These are phyloP conservation scores for Sporothrix schenckii DNA, from an alignment of 2,329 filamentous ascomycete genomes.

Conservation along the genomic window DNA sequence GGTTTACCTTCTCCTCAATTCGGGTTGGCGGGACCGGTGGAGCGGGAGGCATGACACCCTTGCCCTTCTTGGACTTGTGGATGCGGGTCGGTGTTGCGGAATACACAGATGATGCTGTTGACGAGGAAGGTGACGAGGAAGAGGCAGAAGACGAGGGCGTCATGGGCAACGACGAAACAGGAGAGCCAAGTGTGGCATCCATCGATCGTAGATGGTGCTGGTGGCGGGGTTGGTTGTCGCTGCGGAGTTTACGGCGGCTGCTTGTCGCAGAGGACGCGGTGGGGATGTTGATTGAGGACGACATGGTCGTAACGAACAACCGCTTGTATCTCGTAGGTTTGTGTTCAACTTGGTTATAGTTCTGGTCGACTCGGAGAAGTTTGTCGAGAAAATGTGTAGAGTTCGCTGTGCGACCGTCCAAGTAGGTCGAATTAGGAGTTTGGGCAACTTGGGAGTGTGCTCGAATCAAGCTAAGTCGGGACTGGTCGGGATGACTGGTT, in stretches of 20 bases:
- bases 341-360: slow-evolving; percentile 27
- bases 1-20: slow-evolving; percentile 49
- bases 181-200: slow-evolving; percentile 28
- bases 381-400: not conserved
- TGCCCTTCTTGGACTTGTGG: slow-evolving; percentile 43
- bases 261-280: slow-evolving; percentile 40
- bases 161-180: slow-evolving; percentile 29
- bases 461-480: slow-evolving; percentile 4
- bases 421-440: not conserved
- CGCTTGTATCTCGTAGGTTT: not conserved
- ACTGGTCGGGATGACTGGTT: slow-evolving; percentile 15
- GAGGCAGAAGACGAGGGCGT: slow-evolving; percentile 32
- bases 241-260: slow-evolving; percentile 31
- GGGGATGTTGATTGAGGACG: slow-evolving; percentile 72
- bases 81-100: slow-evolving; percentile 59
- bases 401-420: slow-evolving; percentile 20
- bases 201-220: slow-evolving; percentile 32
- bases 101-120: slow-evolving; percentile 51
- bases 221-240: slow-evolving; percentile 23
- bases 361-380: not conserved
- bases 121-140: slow-evolving; percentile 36
- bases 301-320: slow-evolving; percentile 51
- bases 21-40: slow-evolving; percentile 45
- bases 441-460: slow-evolving; percentile 12
- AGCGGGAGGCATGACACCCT: slow-evolving; percentile 50